A percentile compares a stretch with the other conserved stretches of the same genome.
phyloP scores from a whole-genome alignment of 345 rosid species.

The Psidium friedrichsthalianum region DNA sequence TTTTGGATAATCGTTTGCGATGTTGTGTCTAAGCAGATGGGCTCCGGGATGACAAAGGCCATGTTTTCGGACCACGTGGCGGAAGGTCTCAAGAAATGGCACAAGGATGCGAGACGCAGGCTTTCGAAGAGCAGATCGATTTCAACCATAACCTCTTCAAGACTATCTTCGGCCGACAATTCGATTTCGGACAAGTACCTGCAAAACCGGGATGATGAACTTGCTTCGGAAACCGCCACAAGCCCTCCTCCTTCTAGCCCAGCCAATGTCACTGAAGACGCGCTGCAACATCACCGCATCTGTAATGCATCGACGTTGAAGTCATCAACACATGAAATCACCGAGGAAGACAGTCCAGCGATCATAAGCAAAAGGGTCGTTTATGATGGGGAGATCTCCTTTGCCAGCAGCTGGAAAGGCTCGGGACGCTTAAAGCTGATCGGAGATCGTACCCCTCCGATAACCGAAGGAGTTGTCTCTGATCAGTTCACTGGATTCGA shows the following conservation, averaged over 20 bases:
- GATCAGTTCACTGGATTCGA: not conserved
- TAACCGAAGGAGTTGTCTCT: not conserved
- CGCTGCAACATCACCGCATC: not conserved
- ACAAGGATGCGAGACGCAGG: constrained; percentile 1
- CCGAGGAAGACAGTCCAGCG: constrained; percentile 1
- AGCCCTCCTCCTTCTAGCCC: not conserved
- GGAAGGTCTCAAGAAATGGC: constrained; percentile 13
- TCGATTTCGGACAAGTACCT: not conserved
- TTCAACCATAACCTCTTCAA: not conserved
- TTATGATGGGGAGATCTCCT: constrained; percentile 12
- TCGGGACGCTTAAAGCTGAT: not conserved
- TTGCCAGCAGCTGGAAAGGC: constrained; percentile 17
- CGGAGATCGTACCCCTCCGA: not conserved
- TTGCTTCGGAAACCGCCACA: not conserved
- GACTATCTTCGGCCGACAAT: not conserved
- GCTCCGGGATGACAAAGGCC: constrained; percentile 5
- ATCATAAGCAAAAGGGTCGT: not conserved
- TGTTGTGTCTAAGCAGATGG: constrained; percentile 9
- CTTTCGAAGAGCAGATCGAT: not conserved
- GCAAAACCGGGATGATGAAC: not conserved
- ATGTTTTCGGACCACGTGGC: constrained; percentile 1
- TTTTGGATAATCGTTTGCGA: not conserved
- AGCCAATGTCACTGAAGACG: not conserved
- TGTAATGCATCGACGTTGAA: not conserved
- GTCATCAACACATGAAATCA: not conserved